These are phyloP conservation scores for Penicillium robsamsonii DNA, from an alignment of 495 filamentous ascomycete species.

Conservation along the genomic window DNA sequence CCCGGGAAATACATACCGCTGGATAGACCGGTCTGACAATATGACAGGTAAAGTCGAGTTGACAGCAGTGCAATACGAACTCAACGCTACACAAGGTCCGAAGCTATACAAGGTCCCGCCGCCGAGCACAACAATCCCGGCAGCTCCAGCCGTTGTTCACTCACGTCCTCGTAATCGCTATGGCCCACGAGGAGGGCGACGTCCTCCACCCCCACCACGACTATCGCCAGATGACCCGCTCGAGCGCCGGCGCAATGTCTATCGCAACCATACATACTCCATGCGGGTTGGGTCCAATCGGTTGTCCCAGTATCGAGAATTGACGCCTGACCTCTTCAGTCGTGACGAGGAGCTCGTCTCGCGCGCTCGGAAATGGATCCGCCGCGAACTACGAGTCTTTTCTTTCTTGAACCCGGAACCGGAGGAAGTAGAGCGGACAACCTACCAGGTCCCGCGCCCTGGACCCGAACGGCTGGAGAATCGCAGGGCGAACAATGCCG, in stretches of 20 bases:
- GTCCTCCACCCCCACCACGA: conserved; percentile 21
- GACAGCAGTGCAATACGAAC: conserved; percentile 65
- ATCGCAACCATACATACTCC: conserved; percentile 73
- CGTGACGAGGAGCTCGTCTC: conserved; percentile 66
- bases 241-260: conserved; percentile 68
- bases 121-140: conserved; percentile 9
- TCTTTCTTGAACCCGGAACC: conserved; percentile 59
- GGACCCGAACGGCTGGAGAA: conserved; percentile 38
- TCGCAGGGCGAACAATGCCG: conserved; percentile 69
- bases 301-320: conserved; percentile 71
- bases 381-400: conserved; percentile 87
- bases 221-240: conserved; percentile 57
- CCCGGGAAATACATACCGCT: not conserved
- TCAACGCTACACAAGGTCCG: conserved; percentile 48
- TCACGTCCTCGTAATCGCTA: conserved; percentile 14
- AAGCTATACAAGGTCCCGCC: conserved; percentile 53
- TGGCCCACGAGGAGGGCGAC: conserved; percentile 26
- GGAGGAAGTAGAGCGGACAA: conserved; percentile 22
- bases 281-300: conserved; percentile 84
- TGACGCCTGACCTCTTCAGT: conserved; percentile 66
- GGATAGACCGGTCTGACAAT: conserved; percentile 14
- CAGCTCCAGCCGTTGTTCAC: conserved; percentile 6
- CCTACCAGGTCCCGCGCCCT: conserved; percentile 27
- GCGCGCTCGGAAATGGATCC: conserved; percentile 81
- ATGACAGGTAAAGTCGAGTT: conserved; percentile 59